Evolutionary conservation across 2,329 filamentous ascomycete genomes (phyloP), one percentile per base, ranked within the genome.

Genomic region (Diaporthe sp.): DNA sequence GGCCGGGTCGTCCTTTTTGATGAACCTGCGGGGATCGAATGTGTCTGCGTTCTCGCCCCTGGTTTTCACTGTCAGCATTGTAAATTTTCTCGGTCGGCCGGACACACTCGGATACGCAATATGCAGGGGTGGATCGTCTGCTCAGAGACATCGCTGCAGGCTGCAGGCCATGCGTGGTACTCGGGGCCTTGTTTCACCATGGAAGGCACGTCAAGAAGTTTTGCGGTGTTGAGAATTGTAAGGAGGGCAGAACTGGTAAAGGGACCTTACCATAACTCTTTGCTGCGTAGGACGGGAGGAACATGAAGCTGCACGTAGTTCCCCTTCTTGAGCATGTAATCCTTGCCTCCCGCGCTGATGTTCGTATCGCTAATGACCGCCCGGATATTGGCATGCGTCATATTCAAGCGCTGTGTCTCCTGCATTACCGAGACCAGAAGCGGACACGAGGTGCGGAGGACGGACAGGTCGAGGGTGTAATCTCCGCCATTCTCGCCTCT

Each of bases 341-440:
- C 78, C 51, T 79, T 79, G 35, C 80, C 80, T 22, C 30, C 59
- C 9, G 35, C 58, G 19, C 25, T 63, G 8, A 85, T 70, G 1
- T 81, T 37, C 1, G 79, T 81, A 59, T 85, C 82, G 32, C 81
- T 76, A 6, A 76, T 76, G 0, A 84, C 78, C 12, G 80, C 71
- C 55, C 83, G 81, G 1, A 79, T 79, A 10, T 78, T 78, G 3
- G 80, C 77, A 22, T 79, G 73, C 19, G 74, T 77, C 1, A 79
- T 77, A 30, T 79, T 76, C 8, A 75, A 71, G 10, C 83, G 82
- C 32, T 83, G 78, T 13, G 79, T 81, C 75, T 85, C 84, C 65
- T 85, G 83, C 70, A 82, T 81, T 0, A 80, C 74, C 4, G 83
- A 84, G 5, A 85, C 51, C 1, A 84, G 77, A 12, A 83, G 75